Evolutionary conservation across 208 protist species (phyloP).

Genomic region (Novymonas esmeraldas): DNA sequence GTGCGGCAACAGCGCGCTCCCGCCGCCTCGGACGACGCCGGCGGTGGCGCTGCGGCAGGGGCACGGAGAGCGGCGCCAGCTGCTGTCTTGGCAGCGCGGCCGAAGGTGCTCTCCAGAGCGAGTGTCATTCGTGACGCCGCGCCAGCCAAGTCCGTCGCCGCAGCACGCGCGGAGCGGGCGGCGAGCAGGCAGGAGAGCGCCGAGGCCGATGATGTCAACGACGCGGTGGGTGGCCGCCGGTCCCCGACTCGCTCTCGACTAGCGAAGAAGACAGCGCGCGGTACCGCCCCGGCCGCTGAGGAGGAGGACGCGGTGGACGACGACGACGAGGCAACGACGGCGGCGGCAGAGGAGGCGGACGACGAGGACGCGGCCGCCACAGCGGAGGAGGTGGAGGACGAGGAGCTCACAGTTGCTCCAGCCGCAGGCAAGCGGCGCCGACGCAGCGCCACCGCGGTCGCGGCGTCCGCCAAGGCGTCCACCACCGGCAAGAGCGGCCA

Average conservation of each 20-base stretch:
- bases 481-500: neutral
- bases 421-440: neutral
- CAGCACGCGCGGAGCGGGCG: neutral
- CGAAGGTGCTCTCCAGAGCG: constrained; percentile 19
- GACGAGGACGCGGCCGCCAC: constrained; percentile 25
- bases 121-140: constrained; percentile 26
- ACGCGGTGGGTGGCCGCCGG: constrained; percentile 1
- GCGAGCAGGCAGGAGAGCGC: neutral
- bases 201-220: constrained; percentile 11
- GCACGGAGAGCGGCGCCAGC: too few species aligned
- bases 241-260: constrained; percentile 1
- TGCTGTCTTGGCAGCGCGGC: neutral
- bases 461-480: neutral
- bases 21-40: neutral
- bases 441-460: neutral
- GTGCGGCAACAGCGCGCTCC: too few species aligned
- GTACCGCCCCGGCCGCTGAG: neutral
- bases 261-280: constrained; percentile 17
- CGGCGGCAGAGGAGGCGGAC: constrained; percentile 19
- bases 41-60: neutral
- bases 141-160: constrained; percentile 3
- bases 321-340: constrained; percentile 10
- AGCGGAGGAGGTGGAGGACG: constrained; percentile 27
- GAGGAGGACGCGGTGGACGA: constrained; percentile 20
- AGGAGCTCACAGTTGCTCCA: constrained; percentile 10